Evolutionary conservation across 73 alveolate species (phyloP).

Genomic region (Tetrahymena borealis): DNA sequence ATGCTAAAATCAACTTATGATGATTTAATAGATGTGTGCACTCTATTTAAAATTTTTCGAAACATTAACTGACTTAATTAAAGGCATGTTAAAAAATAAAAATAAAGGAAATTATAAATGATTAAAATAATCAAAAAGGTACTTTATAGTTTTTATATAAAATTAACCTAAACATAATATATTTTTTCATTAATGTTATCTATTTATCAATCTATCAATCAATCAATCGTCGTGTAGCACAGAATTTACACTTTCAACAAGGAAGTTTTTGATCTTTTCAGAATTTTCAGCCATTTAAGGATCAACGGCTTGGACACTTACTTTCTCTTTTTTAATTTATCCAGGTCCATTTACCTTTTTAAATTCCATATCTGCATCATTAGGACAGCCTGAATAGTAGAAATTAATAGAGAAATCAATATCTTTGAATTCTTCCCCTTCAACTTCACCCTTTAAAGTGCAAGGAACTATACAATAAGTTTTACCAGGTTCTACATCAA

Average conservation of each 20-base stretch:
- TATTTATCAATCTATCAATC: not conserved
- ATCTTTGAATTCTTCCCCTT: slow-evolving; percentile 17
- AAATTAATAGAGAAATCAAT: not conserved
- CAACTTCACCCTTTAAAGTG: slow-evolving; percentile 34
- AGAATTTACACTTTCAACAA: not conserved
- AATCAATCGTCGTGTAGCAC: not conserved
- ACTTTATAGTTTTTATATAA: no score
- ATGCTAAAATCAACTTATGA: no score
- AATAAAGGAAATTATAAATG: no score
- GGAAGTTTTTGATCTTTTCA: not conserved
- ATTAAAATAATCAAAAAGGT: no score
- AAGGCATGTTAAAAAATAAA: no score
- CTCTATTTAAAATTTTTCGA: no score
- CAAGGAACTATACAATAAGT: slow-evolving; percentile 43
- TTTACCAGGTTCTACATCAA: slow-evolving; percentile 17
- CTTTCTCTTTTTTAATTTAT: not conserved
- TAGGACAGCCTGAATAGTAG: not conserved
- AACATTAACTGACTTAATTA: no score
- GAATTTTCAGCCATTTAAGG: not conserved
- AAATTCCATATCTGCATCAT: not conserved
- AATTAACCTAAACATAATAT: no score
- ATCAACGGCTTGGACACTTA: not conserved
- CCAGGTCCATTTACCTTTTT: not conserved
- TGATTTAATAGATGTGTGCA: no score
- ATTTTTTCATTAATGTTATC: no score